Base-by-base conservation (phyloP, 441 rosid species). In the Rhodomyrtus psidioides region DNA sequence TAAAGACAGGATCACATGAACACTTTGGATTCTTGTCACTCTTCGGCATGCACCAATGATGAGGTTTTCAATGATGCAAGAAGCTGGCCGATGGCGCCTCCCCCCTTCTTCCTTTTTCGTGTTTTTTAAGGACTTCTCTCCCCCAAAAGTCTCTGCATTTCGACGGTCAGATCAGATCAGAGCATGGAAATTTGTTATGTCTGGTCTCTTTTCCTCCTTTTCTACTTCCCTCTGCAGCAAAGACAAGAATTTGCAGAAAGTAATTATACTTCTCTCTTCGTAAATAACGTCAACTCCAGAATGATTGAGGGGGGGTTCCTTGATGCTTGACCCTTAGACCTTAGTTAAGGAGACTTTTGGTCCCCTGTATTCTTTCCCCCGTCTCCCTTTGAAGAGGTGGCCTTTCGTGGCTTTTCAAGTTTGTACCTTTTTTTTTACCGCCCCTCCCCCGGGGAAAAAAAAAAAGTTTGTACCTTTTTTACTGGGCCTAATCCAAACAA, bases 21-120 rank as follows among this genome's bases (percentile, higher is more conserved):
- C 46, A 53, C 86, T 84, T 84, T 74, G 86, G 86, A 84, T 84
- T 74, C 86, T 84, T 23, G 82, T 53, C 82, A 3, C 62, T 84
- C 58, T 65, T 65, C 53, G 26, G 86, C 58, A 21, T 83, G 70
- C 49, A 28, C 82, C 21, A 70, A 70, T 70, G 49, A 70, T 70
- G 79, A 70, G 49, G 79, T 70, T 70, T 70, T 39, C 79, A 70
- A 70, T 70, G 79, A 70, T 70, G 49, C 79, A 70, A 70, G 79
- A 70, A 23, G 79, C 49, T 34, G 79, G 79, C 79, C 79, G 34
- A 21, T 34, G 79, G 79, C 79, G 23, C 34, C 57, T n/a, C 58
- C 79, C 76, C 44, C 6, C 8, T 5, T 10, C 42, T 21, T 21
- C 21, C 79, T 39, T 13, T 39, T 42, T 70, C 79, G 79, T 21